Percentiles rank a stretch among this genome's conserved stretches.
These are phyloP conservation scores for Alternaria angustiovoidea DNA, from an alignment of 2,329 filamentous ascomycete species.

Conservation along the genomic window DNA sequence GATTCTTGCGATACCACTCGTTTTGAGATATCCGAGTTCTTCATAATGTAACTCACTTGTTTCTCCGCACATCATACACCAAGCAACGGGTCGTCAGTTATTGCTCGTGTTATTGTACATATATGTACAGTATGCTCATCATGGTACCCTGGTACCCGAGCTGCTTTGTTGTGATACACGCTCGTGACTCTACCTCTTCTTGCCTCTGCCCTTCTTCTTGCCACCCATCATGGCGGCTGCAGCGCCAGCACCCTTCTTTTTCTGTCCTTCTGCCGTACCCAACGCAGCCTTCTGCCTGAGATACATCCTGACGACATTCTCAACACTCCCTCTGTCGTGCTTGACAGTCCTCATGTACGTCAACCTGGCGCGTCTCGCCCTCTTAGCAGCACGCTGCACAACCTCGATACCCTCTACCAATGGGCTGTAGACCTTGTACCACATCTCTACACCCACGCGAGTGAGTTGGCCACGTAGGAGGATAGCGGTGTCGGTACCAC, in stretches of 20 bases:
- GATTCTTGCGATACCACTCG: not conserved
- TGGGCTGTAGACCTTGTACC: constrained; percentile 93
- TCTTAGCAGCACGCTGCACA: constrained; percentile 84
- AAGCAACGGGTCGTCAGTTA: not conserved
- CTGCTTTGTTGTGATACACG: not conserved
- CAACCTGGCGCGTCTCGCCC: constrained; percentile 84
- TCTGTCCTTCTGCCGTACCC: constrained; percentile 39
- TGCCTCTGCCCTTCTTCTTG: constrained; percentile 42
- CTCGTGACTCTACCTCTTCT: constrained; percentile 36
- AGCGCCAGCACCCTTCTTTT: constrained; percentile 37
- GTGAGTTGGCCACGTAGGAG: constrained; percentile 86
- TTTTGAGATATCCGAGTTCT: not conserved
- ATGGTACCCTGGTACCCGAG: not conserved
- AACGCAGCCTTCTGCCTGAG: constrained; percentile 49
- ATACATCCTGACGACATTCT: constrained; percentile 49
- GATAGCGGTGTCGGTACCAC: constrained; percentile 87
- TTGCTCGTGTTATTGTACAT: constrained; percentile 15
- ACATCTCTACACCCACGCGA: constrained; percentile 92
- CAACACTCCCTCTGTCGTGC: constrained; percentile 51
- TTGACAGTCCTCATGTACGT: constrained; percentile 78
- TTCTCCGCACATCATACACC: not conserved
- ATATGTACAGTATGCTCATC: constrained; percentile 11
- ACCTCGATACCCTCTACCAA: constrained; percentile 91
- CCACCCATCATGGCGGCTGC: constrained; percentile 35
- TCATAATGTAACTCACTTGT: not conserved